Evolutionary conservation across 805 yeast species (phyloP), one percentile per base, ranked within the genome.

Genomic region (Candida silvicultrix): DNA sequence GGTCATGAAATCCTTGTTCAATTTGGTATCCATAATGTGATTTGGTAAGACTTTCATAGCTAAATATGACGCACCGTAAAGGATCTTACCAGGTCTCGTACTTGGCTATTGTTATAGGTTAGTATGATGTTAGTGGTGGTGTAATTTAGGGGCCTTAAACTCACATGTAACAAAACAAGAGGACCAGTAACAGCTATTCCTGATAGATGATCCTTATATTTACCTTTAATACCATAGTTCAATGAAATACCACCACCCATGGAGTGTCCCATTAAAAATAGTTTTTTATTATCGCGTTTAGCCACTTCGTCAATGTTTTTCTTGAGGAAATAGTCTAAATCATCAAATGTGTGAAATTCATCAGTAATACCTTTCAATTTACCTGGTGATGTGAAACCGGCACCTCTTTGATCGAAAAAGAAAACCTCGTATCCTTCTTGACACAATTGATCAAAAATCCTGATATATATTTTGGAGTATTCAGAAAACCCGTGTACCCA

Each of bases 191-290:
- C 74, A 36, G 74, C 63, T 39, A 77, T 70, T 0, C 78, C 78
- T 31, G 67, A 64, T 22, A 85, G 48, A 18, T 69, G 54, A 23
- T 73, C 70, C 40, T 64, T 69, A 55, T 71, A 64, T 48, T 68
- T 74, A 2, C 90, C 90, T 29, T 59, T 57, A 34, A 78, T 70
- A 4, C 77, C 80, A 59, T 85, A 85, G 60, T 81, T 82, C 47
- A 85, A 65, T 0, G 67, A 68, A 43, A 85, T 78, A 0, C 84
- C 90, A 19, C 92, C 92, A 43, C 95, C 95, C 90, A 86, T 84
- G 10, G 89, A 84, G 52, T 81, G 88, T 1, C 92, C 89, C 56
- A 75, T 67, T 40, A 86, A 56, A 53, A 68, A 73, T 29, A 84
- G 53, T 49, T 75, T 75, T 41, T 68, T 70, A 3, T 46, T 34